phyloP scores from a whole-genome alignment of 1,284 basidiomycete species.

The Cryptococcus hybrid region DNA sequence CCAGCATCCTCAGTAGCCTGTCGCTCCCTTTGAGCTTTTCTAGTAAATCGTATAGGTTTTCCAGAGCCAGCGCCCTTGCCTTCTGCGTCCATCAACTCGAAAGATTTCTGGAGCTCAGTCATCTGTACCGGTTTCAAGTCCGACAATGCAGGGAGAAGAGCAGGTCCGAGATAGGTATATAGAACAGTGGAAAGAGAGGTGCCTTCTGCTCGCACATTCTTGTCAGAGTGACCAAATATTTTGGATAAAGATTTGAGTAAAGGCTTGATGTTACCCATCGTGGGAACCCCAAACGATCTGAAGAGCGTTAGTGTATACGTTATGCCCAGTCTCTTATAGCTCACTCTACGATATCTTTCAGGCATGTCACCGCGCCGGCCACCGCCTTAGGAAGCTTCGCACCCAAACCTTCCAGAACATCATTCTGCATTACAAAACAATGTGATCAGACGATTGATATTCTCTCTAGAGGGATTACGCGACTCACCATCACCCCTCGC shows the following conservation, averaged over 20 bases:
- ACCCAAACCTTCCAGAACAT: conserved; percentile 77
- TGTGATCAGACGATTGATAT: neutral
- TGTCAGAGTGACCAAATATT: conserved; percentile 94
- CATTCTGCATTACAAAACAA: conserved; percentile 56
- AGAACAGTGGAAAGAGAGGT: conserved; percentile 70
- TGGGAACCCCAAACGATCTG: conserved; percentile 79
- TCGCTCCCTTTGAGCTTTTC: conserved; percentile 70
- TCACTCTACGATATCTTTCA: conserved; percentile 75
- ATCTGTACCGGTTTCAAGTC: conserved; percentile 98
- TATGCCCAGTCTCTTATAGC: conserved; percentile 20
- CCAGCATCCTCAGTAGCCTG: conserved; percentile 56
- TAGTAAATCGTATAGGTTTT: conserved; percentile 76
- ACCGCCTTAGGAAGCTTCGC: conserved; percentile 97
- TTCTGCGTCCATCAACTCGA: conserved; percentile 77
- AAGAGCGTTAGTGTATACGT: neutral
- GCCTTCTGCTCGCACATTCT: conserved; percentile 92
- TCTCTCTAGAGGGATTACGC: neutral
- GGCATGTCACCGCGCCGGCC: conserved; percentile 70
- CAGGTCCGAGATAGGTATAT: conserved; percentile 86
- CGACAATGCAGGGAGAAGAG: conserved; percentile 80
- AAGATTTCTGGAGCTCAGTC: conserved; percentile 90
- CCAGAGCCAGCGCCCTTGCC: conserved; percentile 77
- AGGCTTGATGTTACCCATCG: conserved; percentile 68
- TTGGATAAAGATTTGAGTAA: conserved; percentile 85
- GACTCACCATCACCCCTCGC: conserved; percentile 83